Evolutionary conservation across 129 eudicot genomes (phyloP), one percentile per base, ranked within the genome.

Genomic region (Centrapalus pauciflorus): DNA sequence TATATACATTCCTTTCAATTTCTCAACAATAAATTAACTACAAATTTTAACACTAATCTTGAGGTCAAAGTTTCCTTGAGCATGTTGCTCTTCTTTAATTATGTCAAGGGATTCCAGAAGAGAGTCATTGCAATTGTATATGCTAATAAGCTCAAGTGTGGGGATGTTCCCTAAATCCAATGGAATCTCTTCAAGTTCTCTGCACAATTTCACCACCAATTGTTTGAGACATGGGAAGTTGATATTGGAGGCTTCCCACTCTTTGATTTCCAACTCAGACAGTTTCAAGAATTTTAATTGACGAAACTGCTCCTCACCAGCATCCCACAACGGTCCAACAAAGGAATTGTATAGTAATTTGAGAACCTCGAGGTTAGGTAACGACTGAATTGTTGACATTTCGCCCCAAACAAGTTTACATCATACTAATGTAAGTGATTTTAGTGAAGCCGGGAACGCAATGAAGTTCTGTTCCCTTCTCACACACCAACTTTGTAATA

Each of bases 291-390:
- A 69, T 16, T 61, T 55, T 14, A 77, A 77, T 38, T 64, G 62
- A 34, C 59, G 58, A 58, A 77, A 71, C 33, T 66, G 73, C 55
- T 67, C 77, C 4, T 70, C 69, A 26, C 34, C n/a, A 12, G 77
- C 63, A 32, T 77, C 69, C 82, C 77, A 77, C 7, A 12, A 16
- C 8, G 24, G 43, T 11, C 82, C 82, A 17, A 20, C 8, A 26
- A 55, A 77, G 17, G 62, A 60, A 13, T 19, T 1, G 25, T 45
- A 23, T 27, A 35, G 52, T 34, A 77, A 58, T 25, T 77, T 71
- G 2, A 77, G 73, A 54, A 72, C 73, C 62, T 77, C 82, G 9
- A 77, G n/a, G n/a, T n/a, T n/a, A n/a, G n/a, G n/a, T n/a, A n/a
- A n/a, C n/a, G n/a, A n/a, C n/a, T n/a, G n/a, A 68, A 17, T 63